Percentiles rank a stretch among this genome's conserved stretches.
phyloP scores from a whole-genome alignment of 2,329 filamentous ascomycete genomes.

The Ilyonectria robusta region DNA sequence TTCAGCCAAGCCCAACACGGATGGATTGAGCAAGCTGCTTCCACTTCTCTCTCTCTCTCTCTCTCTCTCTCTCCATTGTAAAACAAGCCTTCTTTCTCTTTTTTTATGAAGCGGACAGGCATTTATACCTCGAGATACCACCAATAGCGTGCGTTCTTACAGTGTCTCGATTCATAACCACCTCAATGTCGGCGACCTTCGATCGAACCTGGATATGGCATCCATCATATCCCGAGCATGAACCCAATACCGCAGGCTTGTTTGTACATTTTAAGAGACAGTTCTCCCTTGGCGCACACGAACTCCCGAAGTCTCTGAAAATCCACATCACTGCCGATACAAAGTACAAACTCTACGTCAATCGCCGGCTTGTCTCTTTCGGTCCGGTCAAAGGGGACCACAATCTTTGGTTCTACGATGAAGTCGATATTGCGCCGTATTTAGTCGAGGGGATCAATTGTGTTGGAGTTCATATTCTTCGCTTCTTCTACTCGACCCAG shows the following conservation, averaged over 20 bases:
- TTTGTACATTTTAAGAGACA: conserved; percentile 6
- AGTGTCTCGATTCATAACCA: no score
- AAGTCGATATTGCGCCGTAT: neutral
- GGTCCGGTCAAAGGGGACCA: conserved; percentile 12
- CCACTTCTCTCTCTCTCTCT: no score
- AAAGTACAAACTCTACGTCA: conserved; percentile 5
- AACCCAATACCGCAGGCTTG: neutral
- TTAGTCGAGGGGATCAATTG: neutral
- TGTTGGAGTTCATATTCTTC: neutral
- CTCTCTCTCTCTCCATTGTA: no score
- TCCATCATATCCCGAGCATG: neutral
- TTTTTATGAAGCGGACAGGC: no score
- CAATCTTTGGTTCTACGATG: conserved; percentile 13
- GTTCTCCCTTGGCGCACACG: neutral
- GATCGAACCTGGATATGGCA: conserved; percentile 8
- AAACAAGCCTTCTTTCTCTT: no score
- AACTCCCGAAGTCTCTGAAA: neutral
- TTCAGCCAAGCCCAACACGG: no score
- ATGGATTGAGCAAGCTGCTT: no score
- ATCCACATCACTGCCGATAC: conserved; percentile 7
- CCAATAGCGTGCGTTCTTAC: no score
- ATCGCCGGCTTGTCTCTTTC: neutral
- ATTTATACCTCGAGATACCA: no score
- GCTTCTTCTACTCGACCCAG: neutral
- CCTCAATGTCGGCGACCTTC: neutral